Evolutionary conservation across 2,329 filamentous ascomycete species (phyloP).

Genomic region (Colletotrichum sidae): DNA sequence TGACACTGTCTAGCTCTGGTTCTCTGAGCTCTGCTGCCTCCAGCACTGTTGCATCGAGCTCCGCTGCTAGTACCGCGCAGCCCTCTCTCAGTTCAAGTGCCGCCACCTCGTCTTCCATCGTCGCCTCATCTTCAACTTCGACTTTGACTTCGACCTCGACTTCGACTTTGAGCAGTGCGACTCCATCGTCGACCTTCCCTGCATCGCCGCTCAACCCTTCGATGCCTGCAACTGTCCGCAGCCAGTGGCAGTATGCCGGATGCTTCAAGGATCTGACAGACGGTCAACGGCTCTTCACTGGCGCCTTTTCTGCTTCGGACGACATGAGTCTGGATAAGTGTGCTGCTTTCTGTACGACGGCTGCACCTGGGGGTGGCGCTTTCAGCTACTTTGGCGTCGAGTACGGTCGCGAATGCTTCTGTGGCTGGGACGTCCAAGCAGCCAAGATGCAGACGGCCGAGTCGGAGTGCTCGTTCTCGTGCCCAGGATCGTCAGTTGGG

Average conservation of each 20-base stretch:
- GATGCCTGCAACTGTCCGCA: constrained; percentile 30
- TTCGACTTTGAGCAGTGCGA: constrained; percentile 22
- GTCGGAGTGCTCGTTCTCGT: constrained; percentile 38
- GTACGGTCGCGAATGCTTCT: constrained; percentile 41
- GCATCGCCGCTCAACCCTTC: constrained; percentile 35
- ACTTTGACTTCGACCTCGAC: constrained; percentile 15
- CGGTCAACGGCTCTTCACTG: constrained; percentile 32
- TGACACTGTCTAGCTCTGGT: not conserved
- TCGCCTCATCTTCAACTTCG: constrained; percentile 6
- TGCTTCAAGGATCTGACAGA: constrained; percentile 42
- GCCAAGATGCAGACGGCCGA: constrained; percentile 35
- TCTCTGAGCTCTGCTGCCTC: not conserved
- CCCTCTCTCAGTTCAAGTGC: not conserved
- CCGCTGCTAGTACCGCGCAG: not conserved
- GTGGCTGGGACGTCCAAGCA: constrained; percentile 38
- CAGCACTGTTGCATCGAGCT: not conserved
- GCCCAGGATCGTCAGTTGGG: constrained; percentile 28
- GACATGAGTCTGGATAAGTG: constrained; percentile 42
- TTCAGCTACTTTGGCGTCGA: constrained; percentile 44
- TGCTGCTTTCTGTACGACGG: constrained; percentile 41
- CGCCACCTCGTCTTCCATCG: constrained; percentile 23
- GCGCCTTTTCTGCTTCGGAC: constrained; percentile 34
- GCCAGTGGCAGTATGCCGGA: constrained; percentile 40
- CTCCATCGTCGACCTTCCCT: constrained; percentile 24
- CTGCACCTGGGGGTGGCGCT: constrained; percentile 31